Base-by-base conservation (phyloP, 2,329 filamentous ascomycete genomes). In the Grosmannia huntii region DNA sequence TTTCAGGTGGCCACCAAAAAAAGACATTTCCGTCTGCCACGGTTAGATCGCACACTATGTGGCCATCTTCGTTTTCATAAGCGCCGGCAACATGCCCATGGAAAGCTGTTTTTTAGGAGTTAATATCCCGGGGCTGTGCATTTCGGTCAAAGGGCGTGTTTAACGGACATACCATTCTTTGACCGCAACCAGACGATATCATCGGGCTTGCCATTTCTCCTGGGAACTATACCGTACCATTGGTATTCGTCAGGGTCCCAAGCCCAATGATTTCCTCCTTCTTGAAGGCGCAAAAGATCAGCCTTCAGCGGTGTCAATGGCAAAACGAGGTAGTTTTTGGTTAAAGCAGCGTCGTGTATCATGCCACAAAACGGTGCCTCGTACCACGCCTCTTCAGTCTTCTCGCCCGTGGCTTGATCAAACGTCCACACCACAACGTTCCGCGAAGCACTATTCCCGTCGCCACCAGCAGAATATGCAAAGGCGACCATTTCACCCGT, bases 241-340 rank as follows among this genome's bases (percentile, higher is more conserved):
- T 80, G 77, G 63, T 81, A 77, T 64, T 81, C 77, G 3, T 77
- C 68, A 0, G 77, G 75, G 57, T 78, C 75, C 76, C 76, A 78
- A 0, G 75, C 75, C 66, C 75, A 79, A 65, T 79, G 76, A 61
- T 78, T 75, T 1, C 73, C 75, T 0, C 76, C 76, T 3, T 63
- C 66, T 65, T 72, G 72, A 63, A 79, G 66, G 11, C 74, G 67
- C 52, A 73, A 73, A 9, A 73, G 63, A 16, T 71, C 70, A 61
- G 71, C 73, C 65, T 78, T 77, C 41, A 78, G 65, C 11, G 76
- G 76, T 31, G 75, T 78, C 63, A 78, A 61, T 0, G 76, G 73
- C 51, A 79, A 64, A 10, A 79, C 71, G 5, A 77, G 62, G 59
- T 73, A 78, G 58, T 78, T 77, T 64, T 75, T 68, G 7, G 71